phyloP scores from a whole-genome alignment of 2,329 filamentous ascomycete species.

The Talaromyces sp. region DNA sequence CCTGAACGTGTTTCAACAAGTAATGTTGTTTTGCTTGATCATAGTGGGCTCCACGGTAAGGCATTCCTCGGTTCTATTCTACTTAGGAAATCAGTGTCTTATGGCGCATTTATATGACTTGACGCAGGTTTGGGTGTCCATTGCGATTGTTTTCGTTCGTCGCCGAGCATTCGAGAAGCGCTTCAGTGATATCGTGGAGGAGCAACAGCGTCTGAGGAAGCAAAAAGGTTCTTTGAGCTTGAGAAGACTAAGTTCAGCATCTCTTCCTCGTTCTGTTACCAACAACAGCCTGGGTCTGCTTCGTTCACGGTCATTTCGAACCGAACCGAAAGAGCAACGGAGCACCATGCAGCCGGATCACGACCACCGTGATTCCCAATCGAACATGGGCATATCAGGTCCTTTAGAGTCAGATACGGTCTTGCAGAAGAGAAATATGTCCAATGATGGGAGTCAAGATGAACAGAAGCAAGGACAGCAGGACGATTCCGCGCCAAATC shows the following conservation, averaged over 20 bases:
- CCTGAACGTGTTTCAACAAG: constrained; percentile 45
- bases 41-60: neutral
- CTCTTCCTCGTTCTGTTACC: neutral
- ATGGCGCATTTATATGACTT: neutral
- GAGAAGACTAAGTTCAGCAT: neutral
- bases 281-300: neutral
- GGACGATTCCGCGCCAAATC: neutral
- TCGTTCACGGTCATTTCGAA: neutral
- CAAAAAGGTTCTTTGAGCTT: neutral
- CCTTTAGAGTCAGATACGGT: neutral
- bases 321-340: neutral
- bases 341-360: neutral
- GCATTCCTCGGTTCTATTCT: neutral
- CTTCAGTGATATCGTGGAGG: constrained; percentile 21
- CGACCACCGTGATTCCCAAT: neutral
- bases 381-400: neutral
- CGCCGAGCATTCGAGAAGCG: constrained; percentile 28
- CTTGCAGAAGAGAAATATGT: neutral
- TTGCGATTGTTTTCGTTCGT: constrained; percentile 43
- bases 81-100: neutral
- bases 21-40: neutral
- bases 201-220: constrained; percentile 7
- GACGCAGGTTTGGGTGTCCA: constrained; percentile 36
- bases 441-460: neutral
- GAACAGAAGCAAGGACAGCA: neutral